Evolutionary conservation across 352 stramenopile genomes (phyloP), one percentile per base, ranked within the genome.

Genomic region (Globisporangium nagaii): DNA sequence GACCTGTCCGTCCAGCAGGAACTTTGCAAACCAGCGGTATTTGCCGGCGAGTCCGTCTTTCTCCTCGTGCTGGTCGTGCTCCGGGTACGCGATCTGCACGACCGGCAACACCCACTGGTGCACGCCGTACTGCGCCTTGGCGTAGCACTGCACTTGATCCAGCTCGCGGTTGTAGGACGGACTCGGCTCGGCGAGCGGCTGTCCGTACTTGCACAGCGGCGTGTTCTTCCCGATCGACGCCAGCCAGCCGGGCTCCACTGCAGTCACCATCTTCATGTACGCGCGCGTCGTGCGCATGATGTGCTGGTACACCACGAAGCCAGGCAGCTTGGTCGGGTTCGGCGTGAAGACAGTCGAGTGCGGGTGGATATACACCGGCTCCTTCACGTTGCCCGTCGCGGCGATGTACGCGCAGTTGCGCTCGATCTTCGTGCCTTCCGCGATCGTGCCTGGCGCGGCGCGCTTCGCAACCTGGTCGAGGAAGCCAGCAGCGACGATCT

Each of bases 251-350:
- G 94, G 90, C 57, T 99, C 97, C 13, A 99, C 92, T 1, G 96
- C 93, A 9, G 96, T 99, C 24, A 99, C 96, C 59, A 87, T 98
- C 59, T 93, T 97, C 92, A 99, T 98, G 76, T 98, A 98, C 48
- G 80, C 79, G 52, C 79, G 77, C 15, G 72, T 80, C 3, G 83
- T 87, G 36, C 80, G 80, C 71, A 84, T 79, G 53, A 93, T 84
- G 58, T 83, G 67, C 43, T 88, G 75, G 56, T 89, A 93, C 30
- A 91, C 81, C 7, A 92, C 79, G 58, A 86, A 92, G 40, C 56
- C 32, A 12, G 84, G 79, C 39, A 93, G 57, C 50, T 85, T 86
- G 30, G 56, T 62, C 39, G 84, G 68, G 51, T 90, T 75, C 0
- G 75, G 74, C 32, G 81, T 86, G 56, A 93, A 93, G 15, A 93